phyloP scores from a whole-genome alignment of 2,329 filamentous ascomycete species.

The Pestalotiopsis sp. region DNA sequence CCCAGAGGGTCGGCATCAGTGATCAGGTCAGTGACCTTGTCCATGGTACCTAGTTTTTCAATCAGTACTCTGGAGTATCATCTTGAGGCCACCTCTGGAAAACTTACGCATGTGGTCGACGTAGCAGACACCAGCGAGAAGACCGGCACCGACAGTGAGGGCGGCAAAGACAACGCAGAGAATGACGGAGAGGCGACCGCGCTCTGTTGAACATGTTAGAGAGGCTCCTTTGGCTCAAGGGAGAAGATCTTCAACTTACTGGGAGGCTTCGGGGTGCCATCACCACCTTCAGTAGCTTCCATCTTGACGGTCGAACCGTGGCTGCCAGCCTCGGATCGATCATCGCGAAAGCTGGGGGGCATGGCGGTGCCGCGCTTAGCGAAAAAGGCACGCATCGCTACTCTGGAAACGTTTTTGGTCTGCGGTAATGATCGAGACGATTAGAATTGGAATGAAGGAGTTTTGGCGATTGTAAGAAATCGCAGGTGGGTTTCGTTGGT shows the following conservation, averaged over 20 bases:
- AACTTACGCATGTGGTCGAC: slow-evolving; percentile 12
- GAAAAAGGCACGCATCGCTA: slow-evolving; percentile 12
- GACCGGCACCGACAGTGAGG: neutral
- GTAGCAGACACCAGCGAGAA: slow-evolving; percentile 11
- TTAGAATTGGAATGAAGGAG: neutral
- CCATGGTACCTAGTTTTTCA: neutral
- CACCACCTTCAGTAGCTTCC: neutral
- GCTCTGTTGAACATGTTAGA: neutral
- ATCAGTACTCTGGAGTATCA: neutral
- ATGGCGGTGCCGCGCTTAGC: slow-evolving; percentile 12
- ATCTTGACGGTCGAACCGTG: slow-evolving; percentile 7
- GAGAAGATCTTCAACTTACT: neutral
- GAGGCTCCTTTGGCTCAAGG: neutral
- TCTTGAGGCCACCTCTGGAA: neutral
- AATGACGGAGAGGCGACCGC: neutral
- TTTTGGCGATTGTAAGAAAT: neutral
- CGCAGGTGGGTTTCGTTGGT: neutral
- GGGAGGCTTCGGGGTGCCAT: neutral
- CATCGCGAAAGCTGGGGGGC: slow-evolving; percentile 5
- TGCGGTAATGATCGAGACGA: neutral
- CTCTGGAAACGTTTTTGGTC: neutral
- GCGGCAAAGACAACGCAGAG: neutral
- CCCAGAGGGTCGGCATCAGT: neutral
- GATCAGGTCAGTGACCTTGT: neutral
- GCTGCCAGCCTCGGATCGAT: slow-evolving; percentile 9